Evolutionary conservation across 140 eudicot genomes (phyloP), one percentile per base, ranked within the genome.

Genomic region (Senecio squalidus): DNA sequence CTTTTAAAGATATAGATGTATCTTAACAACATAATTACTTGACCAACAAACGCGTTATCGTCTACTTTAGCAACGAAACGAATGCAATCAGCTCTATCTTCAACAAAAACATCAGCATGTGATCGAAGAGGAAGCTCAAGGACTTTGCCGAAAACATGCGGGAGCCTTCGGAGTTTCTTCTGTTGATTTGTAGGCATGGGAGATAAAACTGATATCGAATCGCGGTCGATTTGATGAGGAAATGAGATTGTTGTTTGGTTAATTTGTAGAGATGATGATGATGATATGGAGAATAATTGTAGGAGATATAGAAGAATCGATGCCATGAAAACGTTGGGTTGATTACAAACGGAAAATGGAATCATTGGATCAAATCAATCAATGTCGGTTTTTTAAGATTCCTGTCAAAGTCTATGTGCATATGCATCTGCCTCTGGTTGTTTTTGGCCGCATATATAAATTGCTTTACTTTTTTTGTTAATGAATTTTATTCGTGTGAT

Each of bases 51-150:
- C 8, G 26, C 63, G 15, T 23, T 39, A 2, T 29, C 72, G 6
- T 64, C 62, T 9, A 76, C 46, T 9, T 65, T 55, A 7, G 84
- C 89, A 2, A 67, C 40, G 28, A 82, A 79, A 0, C 72, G 49
- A 7, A 76, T 38, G 44, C 72, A 70, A 28, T 72, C 81, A 4
- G 70, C 55, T 26, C 55, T 48, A 5, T 89, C 95, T 38, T 89
- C 77, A 40, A 85, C 48, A 24, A 46, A 9, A 26, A 89, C 97
- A 41, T 89, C 93, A 9, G 93, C 95, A 18, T 82, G 80, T 23
- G 89, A 77, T 18, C 69, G 67, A 58, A 84, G 85, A 7, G 97
- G 97, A 17, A 89, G 76, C 58, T 89, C 93, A 51, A 84, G 72
- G 23, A 89, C 80, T 41, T 78, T 74, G 71, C 81, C 62, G 67